Evolutionary conservation across 305 asterid species (phyloP), one percentile per base, ranked within the genome.

Genomic region (Ilex paraguariensis): DNA sequence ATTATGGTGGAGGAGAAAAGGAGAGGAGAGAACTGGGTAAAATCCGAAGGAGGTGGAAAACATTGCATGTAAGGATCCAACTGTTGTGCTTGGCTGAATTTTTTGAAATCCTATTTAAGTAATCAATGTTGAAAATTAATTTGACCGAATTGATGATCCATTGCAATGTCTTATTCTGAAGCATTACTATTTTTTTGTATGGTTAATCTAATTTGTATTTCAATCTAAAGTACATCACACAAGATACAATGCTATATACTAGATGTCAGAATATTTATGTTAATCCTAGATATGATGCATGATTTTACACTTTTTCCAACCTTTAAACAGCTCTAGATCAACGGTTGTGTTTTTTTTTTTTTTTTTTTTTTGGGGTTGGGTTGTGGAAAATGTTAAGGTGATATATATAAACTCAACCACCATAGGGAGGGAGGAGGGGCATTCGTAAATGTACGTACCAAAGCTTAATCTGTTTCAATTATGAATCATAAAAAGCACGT

Each of bases 1-100:
- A 90, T 75, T 90, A 86, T 57, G 99, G 97, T 71, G 97, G 99
- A 66, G 97, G 99, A 66, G 91, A 93, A 61, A 82, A 87, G 82
- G 99, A 93, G 81, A 84, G 84, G 80, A 77, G 60, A 65, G 99
- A 87, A 63, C 81, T 93, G 76, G 83, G 87, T 65, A 87, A 90
- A 72, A 84, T 93, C 72, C 75, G 99, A 59, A 85, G 81, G 80
- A 81, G 97, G 66, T 90, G 99, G 97, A 90, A 90, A 77, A 93
- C 97, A 30, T 75, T 93, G 67, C 99, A 87, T 72, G 90, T 83
- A 75, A 76, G 84, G 48, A 56, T 30, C 57, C 59, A 21, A 61
- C 9, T 62, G 54, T 51, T 28, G 42, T 48, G 33, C 52, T 55
- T 8, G 32, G 40, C 28, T 13, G n/a, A 14, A 63, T 39, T 54